Evolutionary conservation across 148 eudicot species (phyloP), one percentile per base, ranked within the genome.

Genomic region (Chenopodium formosanum): DNA sequence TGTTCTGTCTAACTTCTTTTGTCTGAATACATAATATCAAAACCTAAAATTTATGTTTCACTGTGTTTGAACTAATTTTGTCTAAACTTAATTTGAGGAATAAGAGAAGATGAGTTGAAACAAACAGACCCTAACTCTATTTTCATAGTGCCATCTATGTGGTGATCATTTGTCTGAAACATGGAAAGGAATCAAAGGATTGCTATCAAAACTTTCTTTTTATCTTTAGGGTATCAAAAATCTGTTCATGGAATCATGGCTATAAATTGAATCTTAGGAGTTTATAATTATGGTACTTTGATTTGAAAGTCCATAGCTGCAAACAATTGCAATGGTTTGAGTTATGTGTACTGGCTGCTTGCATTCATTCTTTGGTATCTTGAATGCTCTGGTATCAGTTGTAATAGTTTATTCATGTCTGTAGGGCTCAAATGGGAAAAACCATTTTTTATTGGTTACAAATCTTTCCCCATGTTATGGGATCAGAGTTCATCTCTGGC

Each of bases 391-490:
- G 25, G 40, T 29, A 9, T 52, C 80, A 53, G 71, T 78, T 71
- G 34, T 72, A 52, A 74, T 60, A 46, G 9, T 70, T 27, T 60
- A 40, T 81, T 78, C 75, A 17, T 75, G 83, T 88, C 70, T 31
- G 69, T 81, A 96, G 99, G 98, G 94, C 73, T 85, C 90, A 14
- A 87, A 90, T 67, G 93, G 95, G 63, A 91, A 86, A 85, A 86
- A 83, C 67, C 94, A 94, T 88, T 96, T 96, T 81, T 88, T 92
- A 70, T 89, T 96, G 80, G 99, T 91, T 73, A 94, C 99, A 83
- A 96, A 96, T 85, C 98, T 96, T 86, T 84, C 90, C 81, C 99
- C 99, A n/a, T 96, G 99, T 79, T 83, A 88, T 79, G 99, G 98
- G 44, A 89, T 96, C 74, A 89, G 95, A 88, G 84, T 96, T 64